Evolutionary conservation across 345 rosid species (phyloP).

Genomic region (Syzygium aqueum): DNA sequence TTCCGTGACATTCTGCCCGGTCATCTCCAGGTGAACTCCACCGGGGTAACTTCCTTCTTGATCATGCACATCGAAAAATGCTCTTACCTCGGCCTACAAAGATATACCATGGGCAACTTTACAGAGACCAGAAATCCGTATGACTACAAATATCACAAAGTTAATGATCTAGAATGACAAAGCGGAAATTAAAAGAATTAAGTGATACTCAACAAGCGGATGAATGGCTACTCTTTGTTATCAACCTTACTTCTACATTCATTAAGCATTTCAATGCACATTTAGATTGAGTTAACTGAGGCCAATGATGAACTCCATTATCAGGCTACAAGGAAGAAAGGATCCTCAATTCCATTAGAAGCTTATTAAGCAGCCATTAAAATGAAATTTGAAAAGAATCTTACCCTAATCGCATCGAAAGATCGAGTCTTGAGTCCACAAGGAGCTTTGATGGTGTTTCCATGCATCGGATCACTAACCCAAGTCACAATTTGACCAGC

Average conservation of each 20-base stretch:
- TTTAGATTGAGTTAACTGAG: too few relatives aligned
- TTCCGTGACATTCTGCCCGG: conserved; percentile 30
- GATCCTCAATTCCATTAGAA: not conserved
- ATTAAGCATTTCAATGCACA: not conserved
- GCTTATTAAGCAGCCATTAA: not conserved
- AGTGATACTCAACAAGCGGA: not conserved
- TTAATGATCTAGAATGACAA: not conserved
- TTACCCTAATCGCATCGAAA: conserved; percentile 30
- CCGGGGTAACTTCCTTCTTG: conserved; percentile 31
- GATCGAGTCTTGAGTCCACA: conserved; percentile 35
- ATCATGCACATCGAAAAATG: conserved; percentile 34
- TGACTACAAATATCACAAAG: not conserved
- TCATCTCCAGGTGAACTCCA: conserved; percentile 35
- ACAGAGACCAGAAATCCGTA: not conserved
- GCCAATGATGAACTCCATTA: not conserved
- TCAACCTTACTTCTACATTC: not conserved
- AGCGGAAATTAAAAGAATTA: not conserved
- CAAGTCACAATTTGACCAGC: conserved; percentile 29
- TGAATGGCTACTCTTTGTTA: not conserved
- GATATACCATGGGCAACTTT: not conserved
- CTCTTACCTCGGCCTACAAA: conserved; percentile 23
- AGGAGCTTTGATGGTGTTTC: conserved; percentile 34
- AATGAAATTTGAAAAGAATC: not conserved
- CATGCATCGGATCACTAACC: conserved; percentile 36
- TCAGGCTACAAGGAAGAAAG: not conserved